Base-by-base conservation (phyloP, 129 eudicot genomes). In the Pulicaria dysenterica region DNA sequence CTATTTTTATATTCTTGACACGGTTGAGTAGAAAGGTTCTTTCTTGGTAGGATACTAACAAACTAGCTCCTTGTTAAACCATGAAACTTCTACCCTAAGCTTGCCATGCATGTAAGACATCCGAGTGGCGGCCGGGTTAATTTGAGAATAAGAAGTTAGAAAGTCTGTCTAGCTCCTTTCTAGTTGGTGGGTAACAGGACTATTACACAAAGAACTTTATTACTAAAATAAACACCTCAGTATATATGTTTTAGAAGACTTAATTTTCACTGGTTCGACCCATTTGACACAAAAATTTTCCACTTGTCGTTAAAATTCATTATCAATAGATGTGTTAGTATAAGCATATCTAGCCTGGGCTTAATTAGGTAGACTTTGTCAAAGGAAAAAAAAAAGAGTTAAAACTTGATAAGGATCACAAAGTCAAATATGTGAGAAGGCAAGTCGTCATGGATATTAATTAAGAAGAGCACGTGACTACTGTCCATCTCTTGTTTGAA, bases 21-120 rank as follows among this genome's bases (percentile, higher is more conserved):
- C 76, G 76, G 76, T 77, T 77, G 76, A 77, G 76, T 69, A 40
- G 56, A 59, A 69, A 45, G 53, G 81, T 59, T 77, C 45, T 60
- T 58, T 69, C 39, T 50, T 68, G 56, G 70, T 77, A 58, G 63
- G 69, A 56, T n/a, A 16, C 80, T 10, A 3, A 41, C 9, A 74
- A 74, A 40, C 70, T 24, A 24, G 31, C 31, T 61, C 53, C 17
- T 64, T 6, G 5, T 31, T 31, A 56, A 56, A 10, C 24, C 41
- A 40, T 56, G 19, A 19, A 58, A 59, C 36, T 41, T 45, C 12
- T 53, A 7, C 2, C 8, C 31, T 45, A 36, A 13, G 12, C 24
- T 12, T 24, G 2, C 44, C 6, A 59, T 7, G 3, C 3, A 57
- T 24, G 3, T 9, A 40, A 44, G 45, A n/a, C 58, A 44, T 13